Percentiles rank a stretch among this genome's conserved stretches.
Evolutionary conservation across 345 rosid species (phyloP).

Genomic region (Eucalyptus marginata): DNA sequence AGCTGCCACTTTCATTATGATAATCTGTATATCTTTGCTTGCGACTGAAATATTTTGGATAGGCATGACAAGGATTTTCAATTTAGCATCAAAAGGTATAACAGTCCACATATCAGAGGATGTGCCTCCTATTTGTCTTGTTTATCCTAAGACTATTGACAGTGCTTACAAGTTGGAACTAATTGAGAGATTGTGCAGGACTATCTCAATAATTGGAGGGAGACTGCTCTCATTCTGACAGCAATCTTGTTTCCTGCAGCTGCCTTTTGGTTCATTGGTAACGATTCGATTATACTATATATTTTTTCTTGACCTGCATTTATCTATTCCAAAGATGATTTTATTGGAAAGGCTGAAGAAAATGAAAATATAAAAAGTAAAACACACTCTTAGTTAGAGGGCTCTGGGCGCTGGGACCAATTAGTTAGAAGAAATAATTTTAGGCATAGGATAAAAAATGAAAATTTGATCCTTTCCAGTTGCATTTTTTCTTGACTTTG

Average conservation of each 20-base stretch:
- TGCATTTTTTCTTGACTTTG: neutral
- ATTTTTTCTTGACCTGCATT: neutral
- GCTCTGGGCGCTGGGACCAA: neutral
- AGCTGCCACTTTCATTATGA: neutral
- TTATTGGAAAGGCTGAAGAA: neutral
- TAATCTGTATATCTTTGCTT: neutral
- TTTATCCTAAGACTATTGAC: neutral
- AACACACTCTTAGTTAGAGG: neutral
- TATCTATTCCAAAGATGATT: neutral
- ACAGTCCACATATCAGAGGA: neutral
- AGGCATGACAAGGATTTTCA: neutral
- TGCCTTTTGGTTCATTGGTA: conserved; percentile 76
- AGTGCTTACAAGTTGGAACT: neutral
- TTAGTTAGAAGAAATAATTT: neutral
- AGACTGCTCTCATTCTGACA: conserved; percentile 72
- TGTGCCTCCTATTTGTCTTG: neutral
- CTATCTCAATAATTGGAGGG: conserved; percentile 68
- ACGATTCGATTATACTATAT: neutral
- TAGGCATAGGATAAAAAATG: neutral
- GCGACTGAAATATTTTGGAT: neutral
- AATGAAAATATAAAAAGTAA: neutral
- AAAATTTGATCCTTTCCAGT: neutral
- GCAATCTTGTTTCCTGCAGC: conserved; percentile 76
- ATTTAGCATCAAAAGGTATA: neutral
- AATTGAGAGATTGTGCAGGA: conserved; percentile 35